Conservation (phyloP, 306 rosid genomes). For the Carpinus fangiana region DNA sequence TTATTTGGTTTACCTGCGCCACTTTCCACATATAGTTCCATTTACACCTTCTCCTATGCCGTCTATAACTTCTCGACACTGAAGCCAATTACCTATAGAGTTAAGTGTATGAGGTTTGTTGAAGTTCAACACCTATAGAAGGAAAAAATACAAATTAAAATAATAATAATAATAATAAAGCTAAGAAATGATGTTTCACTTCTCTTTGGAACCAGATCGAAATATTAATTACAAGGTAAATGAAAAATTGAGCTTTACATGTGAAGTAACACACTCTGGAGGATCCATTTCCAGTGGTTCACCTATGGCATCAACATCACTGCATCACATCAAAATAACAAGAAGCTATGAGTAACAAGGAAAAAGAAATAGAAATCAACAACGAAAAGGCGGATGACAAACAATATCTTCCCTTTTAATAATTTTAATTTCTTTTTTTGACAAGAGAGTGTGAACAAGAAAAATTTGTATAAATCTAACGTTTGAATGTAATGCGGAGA, state of each 20-base stretch:
- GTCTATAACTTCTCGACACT: constrained; percentile 64
- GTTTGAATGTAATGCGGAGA: not conserved
- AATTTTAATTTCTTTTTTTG: not conserved
- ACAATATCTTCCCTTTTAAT: not conserved
- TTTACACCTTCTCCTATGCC: constrained; percentile 35
- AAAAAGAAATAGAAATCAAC: constrained; percentile 11
- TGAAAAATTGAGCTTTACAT: constrained; percentile 43
- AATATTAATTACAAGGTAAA: constrained; percentile 17
- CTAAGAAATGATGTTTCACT: constrained; percentile 28
- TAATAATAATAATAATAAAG: not conserved
- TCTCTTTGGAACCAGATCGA: constrained; percentile 25
- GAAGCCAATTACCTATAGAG: constrained; percentile 86
- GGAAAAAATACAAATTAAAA: constrained; percentile 7
- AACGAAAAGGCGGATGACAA: not conserved
- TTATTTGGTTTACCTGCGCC: constrained; percentile 70
- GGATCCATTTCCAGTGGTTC: constrained; percentile 52
- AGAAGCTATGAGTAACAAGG: constrained; percentile 25
- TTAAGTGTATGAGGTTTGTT: constrained; percentile 38
- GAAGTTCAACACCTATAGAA: constrained; percentile 49
- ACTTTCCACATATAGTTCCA: constrained; percentile 76
- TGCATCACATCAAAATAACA: constrained; percentile 38
- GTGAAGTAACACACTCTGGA: constrained; percentile 41
- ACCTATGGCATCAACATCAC: constrained; percentile 50
- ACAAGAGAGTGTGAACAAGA: not conserved
- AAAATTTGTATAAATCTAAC: not conserved